Evolutionary conservation across 2,329 filamentous ascomycete genomes (phyloP), one percentile per base, ranked within the genome.

Genomic region (Diaporthe velutina): DNA sequence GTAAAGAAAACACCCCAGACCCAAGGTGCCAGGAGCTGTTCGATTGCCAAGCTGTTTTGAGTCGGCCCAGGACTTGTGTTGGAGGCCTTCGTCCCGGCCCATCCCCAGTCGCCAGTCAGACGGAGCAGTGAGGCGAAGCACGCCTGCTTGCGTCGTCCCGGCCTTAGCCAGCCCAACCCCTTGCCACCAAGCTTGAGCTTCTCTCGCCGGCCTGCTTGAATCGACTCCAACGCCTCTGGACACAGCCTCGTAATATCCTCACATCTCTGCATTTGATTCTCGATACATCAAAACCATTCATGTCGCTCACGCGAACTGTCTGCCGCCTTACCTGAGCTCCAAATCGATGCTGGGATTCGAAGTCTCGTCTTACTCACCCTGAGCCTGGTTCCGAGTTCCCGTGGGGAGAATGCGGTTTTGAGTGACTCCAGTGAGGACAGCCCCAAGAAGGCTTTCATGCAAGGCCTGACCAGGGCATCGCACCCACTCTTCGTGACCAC

Each of bases 71-170:
- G 45, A 22, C 64, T 25, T 67, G 42, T 50, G n/a, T 52, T 38
- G 64, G 64, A 67, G 45, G 64, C 64, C 64, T 67, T 67, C 61
- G 30, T 25, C 42, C 7, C 30, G 45, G 22, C 42, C 30, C 61
- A 52, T 67, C 45, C 42, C 42, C 70, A 50, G n/a, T 50, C 22
- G 17, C 57, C 40, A 30, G 38, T 70, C 64, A 75, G 71, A 57
- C 70, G 57, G 40, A 45, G 64, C 55, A 75, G 70, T 75, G 74
- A 75, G 74, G 74, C 74, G 71, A 73, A 73, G 66, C 71, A 45
- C 35, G 60, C 54, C 64, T 71, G 67, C 58, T 71, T 70, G 50
- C 60, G 60, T 73, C 60, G 73, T 54, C 45, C 54, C 33, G 42
- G 54, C 64, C 61, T n/a, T n/a, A 38, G 50, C 40, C 25, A 55